A percentile compares a stretch with the other conserved stretches of the same genome.
Evolutionary conservation across 371 early-diverging fungal genomes (phyloP).

Genomic region (Rhizopus arrhizus): DNA sequence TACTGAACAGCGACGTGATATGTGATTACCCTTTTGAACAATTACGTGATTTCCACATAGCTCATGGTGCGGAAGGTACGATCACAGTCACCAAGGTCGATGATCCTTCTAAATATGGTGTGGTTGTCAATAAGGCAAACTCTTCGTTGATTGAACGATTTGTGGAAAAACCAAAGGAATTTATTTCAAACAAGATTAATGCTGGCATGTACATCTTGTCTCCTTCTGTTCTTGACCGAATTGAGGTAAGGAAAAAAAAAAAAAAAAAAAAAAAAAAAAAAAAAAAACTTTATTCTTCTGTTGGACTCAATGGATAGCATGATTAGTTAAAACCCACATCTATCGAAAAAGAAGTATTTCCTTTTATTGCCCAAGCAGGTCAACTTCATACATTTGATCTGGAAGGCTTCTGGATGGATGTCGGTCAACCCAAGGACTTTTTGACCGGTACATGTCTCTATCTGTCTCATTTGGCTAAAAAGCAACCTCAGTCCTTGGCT

Average conservation of each 20-base stretch:
- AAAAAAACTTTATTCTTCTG: background rate
- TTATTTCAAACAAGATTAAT: slow-evolving; percentile 96
- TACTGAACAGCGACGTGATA: slow-evolving; percentile 98
- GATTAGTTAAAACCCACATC: slow-evolving; percentile 75
- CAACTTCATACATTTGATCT: slow-evolving; percentile 91
- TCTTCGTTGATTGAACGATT: slow-evolving; percentile 86
- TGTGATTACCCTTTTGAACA: slow-evolving; percentile 96
- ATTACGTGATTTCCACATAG: slow-evolving; percentile 82
- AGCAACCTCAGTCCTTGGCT: slow-evolving; percentile 68
- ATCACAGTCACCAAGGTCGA: slow-evolving; percentile 95
- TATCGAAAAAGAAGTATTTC: slow-evolving; percentile 98
- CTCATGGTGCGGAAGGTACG: slow-evolving; percentile 91
- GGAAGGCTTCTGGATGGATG: slow-evolving; percentile 99
- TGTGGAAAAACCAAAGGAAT: slow-evolving; percentile 97
- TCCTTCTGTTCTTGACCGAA: slow-evolving; percentile 87
- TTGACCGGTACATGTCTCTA: slow-evolving; percentile 95
- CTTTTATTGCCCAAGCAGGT: slow-evolving; percentile 82
- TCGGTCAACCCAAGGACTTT: slow-evolving; percentile 99
- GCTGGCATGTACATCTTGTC: slow-evolving; percentile 99
- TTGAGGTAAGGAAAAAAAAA: slow-evolving; percentile 59
- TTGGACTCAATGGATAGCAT: slow-evolving; percentile 31
- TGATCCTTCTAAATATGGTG: slow-evolving; percentile 98
- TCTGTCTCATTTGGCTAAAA: slow-evolving; percentile 78
- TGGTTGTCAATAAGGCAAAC: slow-evolving; percentile 79
- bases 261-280: background rate